A percentile compares a stretch with the other conserved stretches of the same genome.
Conservation (phyloP, 2,329 filamentous ascomycete species). For the Microsporum ferrugineum region DNA sequence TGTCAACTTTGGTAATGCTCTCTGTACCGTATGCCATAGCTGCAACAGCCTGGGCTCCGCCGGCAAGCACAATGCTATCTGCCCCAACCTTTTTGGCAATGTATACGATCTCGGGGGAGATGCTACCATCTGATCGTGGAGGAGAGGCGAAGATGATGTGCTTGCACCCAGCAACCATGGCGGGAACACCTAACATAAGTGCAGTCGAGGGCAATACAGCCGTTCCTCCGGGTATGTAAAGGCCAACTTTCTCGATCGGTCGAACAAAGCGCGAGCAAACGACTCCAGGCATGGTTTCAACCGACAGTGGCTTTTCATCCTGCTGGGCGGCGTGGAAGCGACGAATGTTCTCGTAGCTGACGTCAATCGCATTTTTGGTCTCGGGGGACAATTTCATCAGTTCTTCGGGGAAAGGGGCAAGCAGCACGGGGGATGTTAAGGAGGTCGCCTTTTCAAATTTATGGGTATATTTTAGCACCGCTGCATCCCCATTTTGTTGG, state of each 20-base stretch:
- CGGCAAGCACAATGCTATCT: slow-evolving; percentile 88
- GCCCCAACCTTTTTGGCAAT: slow-evolving; percentile 93
- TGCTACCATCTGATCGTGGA: slow-evolving; percentile 73
- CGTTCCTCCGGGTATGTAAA: slow-evolving; percentile 92
- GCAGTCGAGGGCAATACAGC: slow-evolving; percentile 95
- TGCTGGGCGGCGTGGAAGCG: slow-evolving; percentile 89
- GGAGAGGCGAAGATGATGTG: slow-evolving; percentile 90
- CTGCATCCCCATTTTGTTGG: slow-evolving; percentile 70
- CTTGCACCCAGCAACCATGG: slow-evolving; percentile 92
- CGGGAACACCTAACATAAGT: slow-evolving; percentile 94
- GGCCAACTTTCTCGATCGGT: slow-evolving; percentile 87
- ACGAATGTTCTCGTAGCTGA: slow-evolving; percentile 86
- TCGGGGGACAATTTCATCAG: slow-evolving; percentile 78
- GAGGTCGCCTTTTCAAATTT: slow-evolving; percentile 96
- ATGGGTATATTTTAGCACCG: slow-evolving; percentile 85
- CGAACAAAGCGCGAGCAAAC: slow-evolving; percentile 85
- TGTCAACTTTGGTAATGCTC: slow-evolving; percentile 90
- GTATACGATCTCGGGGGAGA: slow-evolving; percentile 96
- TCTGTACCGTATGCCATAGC: slow-evolving; percentile 97
- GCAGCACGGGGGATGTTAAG: slow-evolving; percentile 75
- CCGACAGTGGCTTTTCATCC: slow-evolving; percentile 65
- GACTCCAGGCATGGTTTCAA: slow-evolving; percentile 97
- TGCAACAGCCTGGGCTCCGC: slow-evolving; percentile 88
- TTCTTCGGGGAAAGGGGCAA: slow-evolving; percentile 72
- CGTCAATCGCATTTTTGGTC: slow-evolving; percentile 83